These are phyloP conservation scores for Colletotrichum abscissum DNA, from an alignment of 2,329 filamentous ascomycete genomes.

Conservation along the genomic window DNA sequence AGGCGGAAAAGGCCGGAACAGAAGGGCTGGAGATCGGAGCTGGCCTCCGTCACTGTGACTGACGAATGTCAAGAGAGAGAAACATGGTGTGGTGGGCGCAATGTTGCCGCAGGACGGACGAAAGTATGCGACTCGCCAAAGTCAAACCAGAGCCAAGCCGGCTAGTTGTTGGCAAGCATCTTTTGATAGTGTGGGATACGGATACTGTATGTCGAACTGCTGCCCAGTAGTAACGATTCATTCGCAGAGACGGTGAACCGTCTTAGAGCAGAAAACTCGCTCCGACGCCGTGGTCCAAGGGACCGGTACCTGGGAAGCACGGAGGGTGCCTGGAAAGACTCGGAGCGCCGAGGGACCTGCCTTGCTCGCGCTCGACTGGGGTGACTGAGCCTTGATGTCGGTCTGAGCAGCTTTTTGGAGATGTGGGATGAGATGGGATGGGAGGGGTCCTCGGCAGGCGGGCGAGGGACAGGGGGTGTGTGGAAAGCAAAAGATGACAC, in stretches of 20 bases:
- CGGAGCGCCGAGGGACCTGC: constrained; percentile 16
- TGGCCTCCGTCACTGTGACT: constrained; percentile 1
- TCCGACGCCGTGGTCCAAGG: constrained; percentile 17
- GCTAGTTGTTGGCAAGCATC: background rate
- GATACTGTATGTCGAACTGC: background rate
- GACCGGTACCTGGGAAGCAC: constrained; percentile 23
- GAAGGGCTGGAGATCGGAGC: constrained; percentile 2
- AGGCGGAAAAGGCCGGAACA: constrained; percentile 5
- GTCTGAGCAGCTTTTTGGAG: constrained; percentile 1
- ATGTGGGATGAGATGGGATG: constrained; percentile 33
- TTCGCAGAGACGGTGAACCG: background rate
- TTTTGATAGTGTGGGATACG: background rate
- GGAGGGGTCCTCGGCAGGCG: constrained; percentile 3
- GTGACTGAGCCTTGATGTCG: constrained; percentile 1
- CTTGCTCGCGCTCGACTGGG: constrained; percentile 10
- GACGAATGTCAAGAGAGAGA: background rate
- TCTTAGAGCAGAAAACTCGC: background rate
- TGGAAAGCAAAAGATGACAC: constrained; percentile 19
- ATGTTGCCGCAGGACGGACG: background rate
- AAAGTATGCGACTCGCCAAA: constrained; percentile 8
- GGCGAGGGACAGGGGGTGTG: constrained; percentile 22
- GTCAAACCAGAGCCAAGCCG: constrained; percentile 9
- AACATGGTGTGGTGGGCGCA: background rate
- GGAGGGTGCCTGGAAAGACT: background rate
- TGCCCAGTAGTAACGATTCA: background rate